Evolutionary conservation across 805 yeast genomes (phyloP), one percentile per base, ranked within the genome.

Genomic region (Blastobotrys mokoenaii): DNA sequence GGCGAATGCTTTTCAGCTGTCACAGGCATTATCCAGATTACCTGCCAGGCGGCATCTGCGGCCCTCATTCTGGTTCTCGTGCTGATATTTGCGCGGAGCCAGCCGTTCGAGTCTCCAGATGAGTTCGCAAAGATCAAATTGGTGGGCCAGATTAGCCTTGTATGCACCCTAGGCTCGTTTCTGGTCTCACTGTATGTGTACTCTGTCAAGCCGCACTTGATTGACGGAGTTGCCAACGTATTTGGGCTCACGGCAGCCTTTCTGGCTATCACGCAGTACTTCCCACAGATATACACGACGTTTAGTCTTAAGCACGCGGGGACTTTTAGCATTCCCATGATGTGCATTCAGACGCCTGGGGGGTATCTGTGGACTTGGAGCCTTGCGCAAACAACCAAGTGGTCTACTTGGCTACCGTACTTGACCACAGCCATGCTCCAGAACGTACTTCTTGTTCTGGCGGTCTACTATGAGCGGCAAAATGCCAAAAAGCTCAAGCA

Each of bases 291-390:
- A 8, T 62, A 68, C 51, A 84, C 89, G 34, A 86, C 95, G 0
- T 82, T 70, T 55, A 57, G 50, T 1, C 69, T 86, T 48, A 80
- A 82, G 56, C 88, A 80, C 51, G 80, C 94, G 0, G 96, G 95
- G 8, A 80, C 88, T 1, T 68, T 86, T 17, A 84, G 94, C 0
- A 68, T 84, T 9, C 74, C 79, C 5, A 84, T 84, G 87, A 83
- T 86, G 90, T 65, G 79, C 37, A 73, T 87, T 51, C 96, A 86
- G 60, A 84, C 94, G 15, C 96, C 96, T 0, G 96, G 96, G 12
- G 95, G 95, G 14, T 82, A 74, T 51, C 46, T 85, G 1, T 86
- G 90, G 84, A 76, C 93, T 2, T 70, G 77, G n/a, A 77, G 84
- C 1, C 66, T 86, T 43, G 82, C 77, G 45, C 60, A 76, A 48